Evolutionary conservation across 1,284 basidiomycete genomes (phyloP).

Genomic region (Coniferiporia weirii): DNA sequence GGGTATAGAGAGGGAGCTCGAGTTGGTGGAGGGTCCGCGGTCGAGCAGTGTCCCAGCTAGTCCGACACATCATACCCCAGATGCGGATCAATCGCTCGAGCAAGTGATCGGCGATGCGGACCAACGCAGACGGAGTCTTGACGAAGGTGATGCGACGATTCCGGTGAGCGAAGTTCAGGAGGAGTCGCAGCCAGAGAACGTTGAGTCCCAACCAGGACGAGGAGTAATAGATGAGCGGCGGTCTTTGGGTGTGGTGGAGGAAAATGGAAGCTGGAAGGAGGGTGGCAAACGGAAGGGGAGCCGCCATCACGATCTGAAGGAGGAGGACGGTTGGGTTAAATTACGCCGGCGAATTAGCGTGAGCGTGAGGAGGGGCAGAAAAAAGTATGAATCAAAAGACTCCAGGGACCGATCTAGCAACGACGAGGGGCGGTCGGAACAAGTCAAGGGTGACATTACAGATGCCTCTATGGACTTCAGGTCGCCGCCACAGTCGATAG

Average conservation of each 20-base stretch:
- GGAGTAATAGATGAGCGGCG: constrained; percentile 12
- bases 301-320: constrained; percentile 28
- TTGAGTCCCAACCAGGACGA: constrained; percentile 18
- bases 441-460: not conserved
- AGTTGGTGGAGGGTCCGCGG: constrained; percentile 8
- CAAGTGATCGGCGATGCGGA: constrained; percentile 7
- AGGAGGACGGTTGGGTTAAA: constrained; percentile 49
- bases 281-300: constrained; percentile 19
- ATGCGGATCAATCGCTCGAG: constrained; percentile 13
- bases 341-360: constrained; percentile 56
- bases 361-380: constrained; percentile 35
- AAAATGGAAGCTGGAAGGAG: not conserved
- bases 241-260: constrained; percentile 8
- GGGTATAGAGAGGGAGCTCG: constrained; percentile 2
- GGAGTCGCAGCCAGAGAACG: not conserved
- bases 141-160: constrained; percentile 8
- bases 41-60: constrained; percentile 28
- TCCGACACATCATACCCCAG: constrained; percentile 23
- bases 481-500: not conserved
- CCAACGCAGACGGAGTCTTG: constrained; percentile 13
- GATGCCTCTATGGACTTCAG: constrained; percentile 12
- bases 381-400: constrained; percentile 24
- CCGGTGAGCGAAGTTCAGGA: not conserved
- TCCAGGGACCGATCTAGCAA: not conserved
- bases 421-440: not conserved